Evolutionary conservation across 176 grass and related monocot species (phyloP), one percentile per base, ranked within the genome.

Genomic region (Carex cristatella): DNA sequence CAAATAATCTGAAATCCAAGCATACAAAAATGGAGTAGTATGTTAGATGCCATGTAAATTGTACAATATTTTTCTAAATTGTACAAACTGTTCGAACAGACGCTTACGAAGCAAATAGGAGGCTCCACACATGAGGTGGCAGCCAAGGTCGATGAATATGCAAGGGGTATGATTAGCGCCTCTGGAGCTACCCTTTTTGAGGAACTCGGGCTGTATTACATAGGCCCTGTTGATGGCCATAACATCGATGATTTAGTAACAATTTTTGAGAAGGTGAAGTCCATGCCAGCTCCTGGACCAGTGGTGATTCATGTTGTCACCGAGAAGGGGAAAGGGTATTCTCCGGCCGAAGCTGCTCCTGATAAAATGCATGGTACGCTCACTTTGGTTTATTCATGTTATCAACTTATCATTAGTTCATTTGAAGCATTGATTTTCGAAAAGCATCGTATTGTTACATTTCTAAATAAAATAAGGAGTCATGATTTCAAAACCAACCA

Each of bases 201-300:
- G 88, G 96, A 99, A 88, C 96, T 99, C 0, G 96, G 96, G 3
- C 81, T 99, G 5, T 99, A 99, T 81, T 99, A 99, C 83, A 99
- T 99, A 80, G 96, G 96, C 32, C 96, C 96, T 4, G 96, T 99
- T 1, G 93, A 99, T 60, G 93, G 96, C 5, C 96, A 99, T 89
- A 91, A 53, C 80, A 67, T 99, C 0, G 93, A 94, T 0, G 96
- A 99, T 86, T 88, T 99, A 16, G 82, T 94, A 33, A 88, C 85
- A 54, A 90, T 99, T 76, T 94, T 99, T 5, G 81, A 95, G 38
- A 95, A 95, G 85, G 91, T 99, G 0, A 99, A 95, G 86, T 48
- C 90, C 0, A 91, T 91, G 93, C 96, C 96, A 1, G 93, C 91
- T 9, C 84, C 96, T 0, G 96, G 96, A 37, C 93, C 96, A 0